Evolutionary conservation across 208 protist genomes (phyloP).

Genomic region (Trypanosomatidae sp.): DNA sequence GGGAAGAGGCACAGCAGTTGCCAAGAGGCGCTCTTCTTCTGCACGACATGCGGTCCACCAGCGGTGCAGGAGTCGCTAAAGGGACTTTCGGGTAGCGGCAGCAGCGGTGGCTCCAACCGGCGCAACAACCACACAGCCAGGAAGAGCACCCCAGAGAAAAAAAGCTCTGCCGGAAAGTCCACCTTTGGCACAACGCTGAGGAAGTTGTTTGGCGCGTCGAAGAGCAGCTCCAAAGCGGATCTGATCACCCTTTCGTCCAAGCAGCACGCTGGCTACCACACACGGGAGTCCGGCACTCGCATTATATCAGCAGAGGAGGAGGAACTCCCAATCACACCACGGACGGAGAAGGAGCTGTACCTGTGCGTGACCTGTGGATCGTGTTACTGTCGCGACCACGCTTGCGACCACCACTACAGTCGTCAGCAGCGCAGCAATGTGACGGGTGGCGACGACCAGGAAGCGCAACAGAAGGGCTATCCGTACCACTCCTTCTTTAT

Average conservation of each 20-base stretch:
- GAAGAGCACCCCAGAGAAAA: slow-evolving; percentile 17
- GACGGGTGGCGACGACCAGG: slow-evolving; percentile 7
- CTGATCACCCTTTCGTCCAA: slow-evolving; percentile 5
- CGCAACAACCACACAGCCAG: not conserved
- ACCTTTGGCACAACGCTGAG: slow-evolving; percentile 17
- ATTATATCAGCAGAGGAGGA: slow-evolving; percentile 39
- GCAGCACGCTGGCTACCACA: not conserved
- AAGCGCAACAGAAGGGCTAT: slow-evolving; percentile 34
- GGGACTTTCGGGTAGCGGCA: not conserved
- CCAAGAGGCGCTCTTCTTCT: slow-evolving; percentile 46
- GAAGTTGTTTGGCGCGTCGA: slow-evolving; percentile 27
- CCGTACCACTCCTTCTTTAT: slow-evolving; percentile 69
- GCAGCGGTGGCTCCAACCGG: not conserved
- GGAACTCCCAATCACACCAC: slow-evolving; percentile 45
- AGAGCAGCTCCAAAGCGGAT: slow-evolving; percentile 24
- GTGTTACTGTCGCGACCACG: slow-evolving; percentile 74
- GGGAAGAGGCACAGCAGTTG: slow-evolving; percentile 24
- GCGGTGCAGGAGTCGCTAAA: slow-evolving; percentile 33
- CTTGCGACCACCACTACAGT: slow-evolving; percentile 53
- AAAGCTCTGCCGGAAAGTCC: slow-evolving; percentile 17
- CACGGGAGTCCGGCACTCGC: slow-evolving; percentile 16
- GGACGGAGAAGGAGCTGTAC: slow-evolving; percentile 58
- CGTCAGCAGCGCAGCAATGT: slow-evolving; percentile 18
- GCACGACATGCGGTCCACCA: slow-evolving; percentile 37
- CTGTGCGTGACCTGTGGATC: slow-evolving; percentile 69